Conservation (phyloP, 1,139 yeast species). For the Arxiozyma heterogenica region DNA sequence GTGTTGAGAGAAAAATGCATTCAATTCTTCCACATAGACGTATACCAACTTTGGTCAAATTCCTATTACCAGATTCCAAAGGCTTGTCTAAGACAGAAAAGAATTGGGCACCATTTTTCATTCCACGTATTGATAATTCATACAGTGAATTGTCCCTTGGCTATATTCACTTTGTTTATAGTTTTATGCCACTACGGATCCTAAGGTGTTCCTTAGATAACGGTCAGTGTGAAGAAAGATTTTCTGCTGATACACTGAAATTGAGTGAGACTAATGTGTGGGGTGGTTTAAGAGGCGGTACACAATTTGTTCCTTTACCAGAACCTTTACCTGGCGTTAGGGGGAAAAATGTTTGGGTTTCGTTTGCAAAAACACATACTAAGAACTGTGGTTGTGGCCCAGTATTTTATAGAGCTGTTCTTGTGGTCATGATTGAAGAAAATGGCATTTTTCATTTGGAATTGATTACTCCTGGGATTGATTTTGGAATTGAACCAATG, state of each 20-base stretch:
- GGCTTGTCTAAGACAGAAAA: slow-evolving; percentile 32
- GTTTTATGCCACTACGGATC: slow-evolving; percentile 38
- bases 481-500: slow-evolving; percentile 37
- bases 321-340: slow-evolving; percentile 28
- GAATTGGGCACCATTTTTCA: slow-evolving; percentile 45
- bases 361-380: slow-evolving; percentile 43
- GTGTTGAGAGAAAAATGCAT: slow-evolving; percentile 32
- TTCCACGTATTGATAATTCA: slow-evolving; percentile 14
- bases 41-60: slow-evolving; percentile 28
- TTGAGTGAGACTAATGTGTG: not conserved
- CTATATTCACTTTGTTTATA: slow-evolving; percentile 36
- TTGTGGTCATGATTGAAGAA: slow-evolving; percentile 37
- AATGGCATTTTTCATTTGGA: slow-evolving; percentile 35
- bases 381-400: slow-evolving; percentile 43
- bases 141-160: slow-evolving; percentile 25
- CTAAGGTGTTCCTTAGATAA: slow-evolving; percentile 38
- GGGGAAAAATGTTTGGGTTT: slow-evolving; percentile 38
- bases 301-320: slow-evolving; percentile 39
- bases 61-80: slow-evolving; percentile 27
- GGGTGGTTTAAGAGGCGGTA: slow-evolving; percentile 41
- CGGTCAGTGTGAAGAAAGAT: slow-evolving; percentile 33
- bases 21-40: slow-evolving; percentile 31
- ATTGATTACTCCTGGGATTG: slow-evolving; percentile 36
- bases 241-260: slow-evolving; percentile 10
- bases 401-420: slow-evolving; percentile 41